Evolutionary conservation across 2,329 filamentous ascomycete species (phyloP), one percentile per base, ranked within the genome.

Genomic region (Zasmidium angulare): DNA sequence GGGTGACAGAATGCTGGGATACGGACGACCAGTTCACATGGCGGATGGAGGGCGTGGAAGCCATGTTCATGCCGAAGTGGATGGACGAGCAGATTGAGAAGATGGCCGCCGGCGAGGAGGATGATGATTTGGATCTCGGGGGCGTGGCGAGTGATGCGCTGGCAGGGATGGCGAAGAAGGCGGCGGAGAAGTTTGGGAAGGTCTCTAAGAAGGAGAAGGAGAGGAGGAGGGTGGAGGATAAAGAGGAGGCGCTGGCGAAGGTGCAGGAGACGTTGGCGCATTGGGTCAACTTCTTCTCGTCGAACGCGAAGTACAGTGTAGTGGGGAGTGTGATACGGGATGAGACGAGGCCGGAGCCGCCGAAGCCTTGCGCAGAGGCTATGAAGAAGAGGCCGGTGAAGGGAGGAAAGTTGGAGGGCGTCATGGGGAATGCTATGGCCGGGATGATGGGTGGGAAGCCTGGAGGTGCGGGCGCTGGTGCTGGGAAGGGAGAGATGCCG

Each of bases 251-350:
- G 77, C 68, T 80, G 51, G 79, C 80, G 52, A 78, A 81, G 50
- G 93, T 92, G 11, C 78, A 78, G 74, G 77, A 82, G 65, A 83
- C 84, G 72, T 86, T 90, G 2, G 74, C 84, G 60, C 83, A 86
- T 31, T 84, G 85, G 31, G 79, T 97, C 58, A 78, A 82, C 72
- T 70, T 71, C 46, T 71, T 71, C 36, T 48, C 21, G 26, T 51
- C 53, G 3, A 67, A 66, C 50, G 62, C 48, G 11, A 71, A 70
- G 62, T 71, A 71, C 31, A 54, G 55, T 55, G 56, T 56, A 14
- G 68, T 68, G 3, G 69, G 69, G 3, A 58, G 48, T 19, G 66
- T 71, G 26, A 58, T 66, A 19, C 52, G 57, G 40, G 66, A 65
- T 51, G 66, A 62, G 23, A 65, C 11, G 11, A 53, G 49, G 17